Base-by-base conservation (phyloP, 805 yeast genomes). In the Nakazawaea pomicola region DNA sequence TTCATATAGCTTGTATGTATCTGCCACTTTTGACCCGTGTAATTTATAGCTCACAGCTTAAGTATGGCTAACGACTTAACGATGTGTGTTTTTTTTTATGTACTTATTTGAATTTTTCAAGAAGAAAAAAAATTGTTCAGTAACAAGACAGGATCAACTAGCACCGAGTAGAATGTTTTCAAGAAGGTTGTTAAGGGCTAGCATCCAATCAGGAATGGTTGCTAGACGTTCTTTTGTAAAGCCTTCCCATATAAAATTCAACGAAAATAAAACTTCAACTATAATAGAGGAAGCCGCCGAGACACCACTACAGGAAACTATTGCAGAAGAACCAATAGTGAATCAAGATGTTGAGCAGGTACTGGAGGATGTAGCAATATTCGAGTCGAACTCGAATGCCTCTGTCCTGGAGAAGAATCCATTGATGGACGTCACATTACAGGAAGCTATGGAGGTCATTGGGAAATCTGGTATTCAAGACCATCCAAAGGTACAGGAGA, bases 401-500 rank as follows among this genome's bases (percentile, higher is more conserved):
- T n/a, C n/a, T n/a, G n/a, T n/a, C n/a, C n/a, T n/a, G n/a, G n/a
- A n/a, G n/a, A n/a, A n/a, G n/a, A n/a, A n/a, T n/a, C n/a, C n/a
- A n/a, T 17, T 34, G 10, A 29, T 8, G 7, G 21, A 40, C 17
- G 32, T 40, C 36, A 8, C 39, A 9, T 16, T 40, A 6, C 31
- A 29, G 17, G 43, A 40, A 16, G 43, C 43, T 2, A 15, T 40
- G 6, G 10, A 29, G 18, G 11, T 9, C 14, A 34, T 40, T 20
- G 16, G 27, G 14, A 11, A 16, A 6, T 40, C 43, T 4, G 31
- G 12, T 10, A 40, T 40, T 23, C 27, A 40, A 15, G 2, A 6
- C 8, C 34, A 40, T 27, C 43, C 43, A 9, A 40, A 40, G 34
- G n/a, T 40, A 10, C 9, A 34, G 16, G 31, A 40, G 17, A 16